Base-by-base conservation (phyloP, 2,329 filamentous ascomycete species). In the Pezicula rhizophila region DNA sequence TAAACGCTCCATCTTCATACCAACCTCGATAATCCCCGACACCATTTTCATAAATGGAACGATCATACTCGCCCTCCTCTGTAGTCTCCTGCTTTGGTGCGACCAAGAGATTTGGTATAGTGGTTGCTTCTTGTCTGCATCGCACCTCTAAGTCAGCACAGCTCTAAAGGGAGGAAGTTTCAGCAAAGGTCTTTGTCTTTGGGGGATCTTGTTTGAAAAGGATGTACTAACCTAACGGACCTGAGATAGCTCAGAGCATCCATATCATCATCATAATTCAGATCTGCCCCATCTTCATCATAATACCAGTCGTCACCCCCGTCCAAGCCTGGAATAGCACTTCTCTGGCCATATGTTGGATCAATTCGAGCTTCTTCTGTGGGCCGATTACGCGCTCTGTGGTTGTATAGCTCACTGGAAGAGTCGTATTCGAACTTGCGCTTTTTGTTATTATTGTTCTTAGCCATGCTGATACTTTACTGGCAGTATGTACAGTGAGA, bases 1-100 rank as follows among this genome's bases (percentile, higher is more conserved):
- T 80, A 64, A 89, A 96, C 34, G 88, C 86, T 43, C 89, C 90
- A 57, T 95, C 87, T 14, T 82, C 72, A 64, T 88, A 93, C 61
- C 80, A 84, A 10, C 85, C 86, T 48, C 77, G 69, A 18, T 73
- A 70, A 58, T 85, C 79, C 46, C 76, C 74, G 17, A 67, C 53
- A 5, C 73, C 73, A 49, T 71, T 63, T 8, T 71, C 60, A 59
- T 82, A 81, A 38, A 77, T 71, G 28, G 61, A 64, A 45, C 67
- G 64, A 50, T 76, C 71, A 14, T 56, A 23, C n/a, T 64, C 58
- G 8, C 67, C 63, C 7, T 56, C 56, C 8, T 64, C 60, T 38
- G 57, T 51, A 12, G 63, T 55, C 31, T 67, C 49, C 58, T 69
- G 63, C 55, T 73, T 77, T 5, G 80, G 75, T 1, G 84, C 86